Base-by-base conservation (phyloP, 1,284 basidiomycete genomes). In the Xanthoconium separans region DNA sequence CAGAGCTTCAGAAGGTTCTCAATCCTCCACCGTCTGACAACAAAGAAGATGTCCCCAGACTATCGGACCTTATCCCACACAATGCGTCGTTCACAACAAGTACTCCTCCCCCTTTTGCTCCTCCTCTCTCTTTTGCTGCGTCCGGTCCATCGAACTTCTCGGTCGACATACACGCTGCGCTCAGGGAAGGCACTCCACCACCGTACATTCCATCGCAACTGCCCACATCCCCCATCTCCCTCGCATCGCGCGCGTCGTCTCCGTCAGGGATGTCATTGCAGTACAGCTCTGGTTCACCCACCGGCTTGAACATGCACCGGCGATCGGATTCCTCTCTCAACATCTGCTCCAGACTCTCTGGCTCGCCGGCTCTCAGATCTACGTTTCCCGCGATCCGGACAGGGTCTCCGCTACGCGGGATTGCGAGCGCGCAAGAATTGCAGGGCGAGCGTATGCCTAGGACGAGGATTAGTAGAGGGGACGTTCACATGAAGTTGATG, bases 381-480 rank as follows among this genome's bases (percentile, higher is more conserved):
- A 57, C 41, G 16, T 71, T 66, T 1, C 65, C 68, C 10, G 55
- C 48, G 11, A 2, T 60, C 20, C 47, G 52, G 34, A 54, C 57
- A 16, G 70, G 62, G n/a, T 70, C 69, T 29, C 68, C 70, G 7
- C 33, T 69, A n/a, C 60, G 62, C 4, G 67, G 68, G 31, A 48
- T 46, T 5, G 48, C 57, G 12, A 70, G 58, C 27, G 44, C 50
- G 2, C 64, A 66, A 31, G 69, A 66, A 10, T 46, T 59, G 53
- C 50, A 61, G 58, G 29, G 66, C 24, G 61, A 63, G 10, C 72
- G 72, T 41, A 29, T 47, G 41, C 46, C 56, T 11, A 68, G 53
- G 50, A 73, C 71, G 24, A 73, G 79, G 47, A 81, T 84, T 49
- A 81, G 70, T 49, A 74, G 75, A 31, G 82, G 82, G 51, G 78